Evolutionary conservation across 1,139 yeast genomes (phyloP).

Genomic region (Scheffersomyces segobiensis): DNA sequence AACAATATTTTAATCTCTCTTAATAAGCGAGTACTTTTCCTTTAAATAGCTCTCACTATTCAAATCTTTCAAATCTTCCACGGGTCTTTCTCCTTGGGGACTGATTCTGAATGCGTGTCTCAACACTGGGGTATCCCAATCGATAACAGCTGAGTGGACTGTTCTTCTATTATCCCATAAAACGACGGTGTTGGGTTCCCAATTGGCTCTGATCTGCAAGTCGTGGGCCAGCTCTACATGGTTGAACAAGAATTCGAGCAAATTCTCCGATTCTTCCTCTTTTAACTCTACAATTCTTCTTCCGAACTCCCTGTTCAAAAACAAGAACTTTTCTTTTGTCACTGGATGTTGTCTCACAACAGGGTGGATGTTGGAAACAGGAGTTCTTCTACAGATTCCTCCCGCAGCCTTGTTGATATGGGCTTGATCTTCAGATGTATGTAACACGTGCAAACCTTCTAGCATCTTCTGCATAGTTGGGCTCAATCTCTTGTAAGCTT

Average conservation of each 20-base stretch:
- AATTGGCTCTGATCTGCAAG: conserved; percentile 55
- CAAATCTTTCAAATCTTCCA: conserved; percentile 12
- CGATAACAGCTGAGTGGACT: conserved; percentile 16
- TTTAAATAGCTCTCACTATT: conserved; percentile 8
- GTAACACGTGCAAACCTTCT: conserved; percentile 26
- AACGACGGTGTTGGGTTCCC: conserved; percentile 45
- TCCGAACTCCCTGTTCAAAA: conserved; percentile 25
- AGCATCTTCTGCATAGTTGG: conserved; percentile 24
- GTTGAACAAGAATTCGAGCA: conserved; percentile 22
- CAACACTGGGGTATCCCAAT: conserved; percentile 16
- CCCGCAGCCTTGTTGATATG: conserved; percentile 18
- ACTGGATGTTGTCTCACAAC: conserved; percentile 27
- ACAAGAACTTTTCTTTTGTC: conserved; percentile 23
- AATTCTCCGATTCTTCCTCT: conserved; percentile 25
- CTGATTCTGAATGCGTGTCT: conserved; percentile 18
- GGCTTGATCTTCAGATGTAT: conserved; percentile 28
- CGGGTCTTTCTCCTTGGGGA: conserved; percentile 15
- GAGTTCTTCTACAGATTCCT: conserved; percentile 23
- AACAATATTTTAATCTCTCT: not conserved
- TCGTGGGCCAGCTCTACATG: conserved; percentile 42
- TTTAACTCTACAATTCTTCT: conserved; percentile 27
- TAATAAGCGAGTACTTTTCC: conserved; percentile 1
- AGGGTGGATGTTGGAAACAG: conserved; percentile 28
- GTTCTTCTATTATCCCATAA: conserved; percentile 17
- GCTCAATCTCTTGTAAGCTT: conserved; percentile 28